phyloP scores from a whole-genome alignment of 192 early-diverging fungal species.

The Coemansia aciculifera region DNA sequence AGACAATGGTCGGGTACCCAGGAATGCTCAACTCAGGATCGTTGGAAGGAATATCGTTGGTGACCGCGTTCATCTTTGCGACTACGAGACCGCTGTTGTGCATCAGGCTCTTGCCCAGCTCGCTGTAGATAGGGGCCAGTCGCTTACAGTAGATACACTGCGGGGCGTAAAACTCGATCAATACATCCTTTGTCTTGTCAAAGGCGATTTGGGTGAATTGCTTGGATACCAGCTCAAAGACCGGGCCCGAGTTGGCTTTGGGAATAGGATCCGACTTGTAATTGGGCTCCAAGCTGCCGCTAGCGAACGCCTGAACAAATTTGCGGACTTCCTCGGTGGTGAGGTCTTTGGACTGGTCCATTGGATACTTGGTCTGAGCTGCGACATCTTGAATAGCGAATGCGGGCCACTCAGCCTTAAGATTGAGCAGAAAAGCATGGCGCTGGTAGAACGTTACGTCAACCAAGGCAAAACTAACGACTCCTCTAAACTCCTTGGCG shows the following conservation, averaged over 20 bases:
- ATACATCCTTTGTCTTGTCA: slow-evolving; percentile 83
- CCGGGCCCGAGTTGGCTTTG: slow-evolving; percentile 75
- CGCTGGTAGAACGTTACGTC: slow-evolving; percentile 79
- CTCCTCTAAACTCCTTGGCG: slow-evolving; percentile 79
- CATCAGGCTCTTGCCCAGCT: slow-evolving; percentile 66
- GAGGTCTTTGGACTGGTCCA: slow-evolving; percentile 65
- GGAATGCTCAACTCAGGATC: slow-evolving; percentile 65
- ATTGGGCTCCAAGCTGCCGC: slow-evolving; percentile 67
- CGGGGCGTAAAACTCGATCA: slow-evolving; percentile 87
- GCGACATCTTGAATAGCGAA: slow-evolving; percentile 81
- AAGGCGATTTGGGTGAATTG: slow-evolving; percentile 81
- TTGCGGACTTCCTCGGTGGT: slow-evolving; percentile 58
- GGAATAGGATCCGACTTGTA: slow-evolving; percentile 82
- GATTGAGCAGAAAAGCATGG: slow-evolving; percentile 79
- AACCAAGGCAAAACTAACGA: slow-evolving; percentile 85
- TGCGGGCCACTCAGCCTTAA: slow-evolving; percentile 91
- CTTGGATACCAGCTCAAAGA: slow-evolving; percentile 85
- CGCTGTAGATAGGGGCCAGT: slow-evolving; percentile 72
- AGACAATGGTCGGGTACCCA: slow-evolving; percentile 93
- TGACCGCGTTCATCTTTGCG: slow-evolving; percentile 93
- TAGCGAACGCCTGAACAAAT: slow-evolving; percentile 64
- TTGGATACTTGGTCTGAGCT: slow-evolving; percentile 78
- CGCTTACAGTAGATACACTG: slow-evolving; percentile 84
- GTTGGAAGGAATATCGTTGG: slow-evolving; percentile 83
- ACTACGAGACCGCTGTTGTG: slow-evolving; percentile 59